Conservation (phyloP, 768 basidiomycete genomes). For the Lyophyllum semitale region DNA sequence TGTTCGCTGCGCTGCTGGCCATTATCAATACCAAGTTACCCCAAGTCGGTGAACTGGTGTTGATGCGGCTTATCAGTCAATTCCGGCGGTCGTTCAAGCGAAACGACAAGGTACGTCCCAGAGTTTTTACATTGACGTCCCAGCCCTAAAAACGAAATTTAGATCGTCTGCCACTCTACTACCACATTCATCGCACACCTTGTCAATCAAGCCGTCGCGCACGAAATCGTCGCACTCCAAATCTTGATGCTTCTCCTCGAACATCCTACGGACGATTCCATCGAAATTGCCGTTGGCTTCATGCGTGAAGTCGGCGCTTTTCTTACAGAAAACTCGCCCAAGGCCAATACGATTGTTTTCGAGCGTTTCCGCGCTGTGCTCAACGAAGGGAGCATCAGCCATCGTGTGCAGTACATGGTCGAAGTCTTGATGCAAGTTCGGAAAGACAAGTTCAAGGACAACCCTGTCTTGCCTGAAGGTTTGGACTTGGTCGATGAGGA, state of each 20-base stretch:
- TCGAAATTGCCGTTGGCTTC: constrained; percentile 97
- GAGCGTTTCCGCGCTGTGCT: constrained; percentile 97
- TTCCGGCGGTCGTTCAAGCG: constrained; percentile 94
- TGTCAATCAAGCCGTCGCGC: constrained; percentile 91
- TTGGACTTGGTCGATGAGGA: constrained; percentile 97
- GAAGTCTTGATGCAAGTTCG: constrained; percentile 99
- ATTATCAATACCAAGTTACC: constrained; percentile 98
- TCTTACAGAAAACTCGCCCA: constrained; percentile 89
- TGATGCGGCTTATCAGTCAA: constrained; percentile 90
- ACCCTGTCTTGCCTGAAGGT: constrained; percentile 91
- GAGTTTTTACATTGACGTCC: background rate
- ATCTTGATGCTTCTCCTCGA: constrained; percentile 95
- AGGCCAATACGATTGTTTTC: constrained; percentile 92
- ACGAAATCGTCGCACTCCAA: constrained; percentile 92
- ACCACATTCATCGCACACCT: constrained; percentile 91
- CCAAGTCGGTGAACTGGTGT: constrained; percentile 89
- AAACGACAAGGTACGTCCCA: constrained; percentile 86
- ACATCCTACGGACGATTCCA: constrained; percentile 94
- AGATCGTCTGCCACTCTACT: constrained; percentile 93
- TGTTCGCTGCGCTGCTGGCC: constrained; percentile 91
- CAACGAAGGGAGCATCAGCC: constrained; percentile 93
- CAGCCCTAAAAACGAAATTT: background rate
- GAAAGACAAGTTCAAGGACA: constrained; percentile 99
- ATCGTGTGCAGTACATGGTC: constrained; percentile 99
- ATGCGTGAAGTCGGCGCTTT: constrained; percentile 97